A percentile compares a stretch with the other conserved stretches of the same genome.
phyloP scores from a whole-genome alignment of 352 stramenopile genomes.

The Globisporangium solare region DNA sequence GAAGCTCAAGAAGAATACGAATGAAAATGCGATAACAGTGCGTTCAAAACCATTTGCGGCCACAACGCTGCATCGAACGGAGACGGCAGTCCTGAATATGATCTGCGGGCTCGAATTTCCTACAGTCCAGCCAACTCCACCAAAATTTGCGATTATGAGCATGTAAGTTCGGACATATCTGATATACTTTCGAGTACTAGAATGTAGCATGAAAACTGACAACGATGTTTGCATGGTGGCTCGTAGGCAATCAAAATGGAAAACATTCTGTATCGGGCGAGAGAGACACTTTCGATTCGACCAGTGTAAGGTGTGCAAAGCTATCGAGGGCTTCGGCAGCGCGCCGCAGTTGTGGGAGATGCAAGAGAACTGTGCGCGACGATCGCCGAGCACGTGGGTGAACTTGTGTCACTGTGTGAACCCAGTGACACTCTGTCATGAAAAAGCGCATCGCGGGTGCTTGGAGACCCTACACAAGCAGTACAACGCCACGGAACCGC shows the following conservation, averaged over 20 bases:
- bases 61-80: conserved; percentile 18
- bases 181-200: no score
- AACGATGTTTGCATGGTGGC: background rate
- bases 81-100: conserved; percentile 12
- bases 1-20: background rate
- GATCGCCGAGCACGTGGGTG: conserved; percentile 40
- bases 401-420: conserved; percentile 34
- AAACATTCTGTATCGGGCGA: conserved; percentile 23
- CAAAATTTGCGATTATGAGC: background rate
- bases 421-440: conserved; percentile 15
- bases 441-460: conserved; percentile 32
- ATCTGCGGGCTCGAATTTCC: conserved; percentile 17
- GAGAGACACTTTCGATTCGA: conserved; percentile 23
- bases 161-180: conserved; percentile 11
- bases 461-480: conserved; percentile 16
- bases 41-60: conserved; percentile 14
- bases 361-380: conserved; percentile 19
- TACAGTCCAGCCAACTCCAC: background rate
- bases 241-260: conserved; percentile 20
- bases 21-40: background rate
- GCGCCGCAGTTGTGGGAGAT: conserved; percentile 24
- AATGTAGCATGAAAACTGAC: no score
- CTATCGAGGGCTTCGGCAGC: conserved; percentile 26
- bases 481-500: background rate
- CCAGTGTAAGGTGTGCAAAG: conserved; percentile 32